Evolutionary conservation across 1,284 basidiomycete species (phyloP).

Genomic region (Papiliotrema flavescens): DNA sequence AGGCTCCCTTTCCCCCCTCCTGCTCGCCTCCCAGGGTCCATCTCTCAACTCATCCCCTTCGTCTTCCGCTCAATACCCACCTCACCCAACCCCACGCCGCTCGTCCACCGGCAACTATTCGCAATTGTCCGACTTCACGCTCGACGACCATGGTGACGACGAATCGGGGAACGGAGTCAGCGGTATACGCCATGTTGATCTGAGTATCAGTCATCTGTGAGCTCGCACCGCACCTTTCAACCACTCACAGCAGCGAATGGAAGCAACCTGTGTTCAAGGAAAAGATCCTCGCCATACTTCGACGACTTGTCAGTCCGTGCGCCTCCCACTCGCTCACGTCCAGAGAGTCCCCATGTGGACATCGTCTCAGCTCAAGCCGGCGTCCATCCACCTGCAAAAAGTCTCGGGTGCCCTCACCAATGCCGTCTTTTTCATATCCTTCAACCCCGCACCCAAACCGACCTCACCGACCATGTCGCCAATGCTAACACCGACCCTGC

Average conservation of each 20-base stretch:
- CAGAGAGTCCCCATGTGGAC: slow-evolving; percentile 49
- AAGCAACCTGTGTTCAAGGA: slow-evolving; percentile 47
- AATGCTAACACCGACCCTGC: slow-evolving; percentile 45
- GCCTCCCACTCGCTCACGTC: slow-evolving; percentile 6
- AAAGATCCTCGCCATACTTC: slow-evolving; percentile 39
- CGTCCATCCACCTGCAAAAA: slow-evolving; percentile 64
- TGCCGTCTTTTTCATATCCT: slow-evolving; percentile 84
- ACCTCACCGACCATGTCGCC: slow-evolving; percentile 45
- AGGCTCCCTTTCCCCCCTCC: not conserved
- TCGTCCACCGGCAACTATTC: slow-evolving; percentile 41
- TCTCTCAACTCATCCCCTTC: not conserved
- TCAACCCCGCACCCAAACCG: slow-evolving; percentile 44
- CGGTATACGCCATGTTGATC: slow-evolving; percentile 61
- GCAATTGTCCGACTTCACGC: slow-evolving; percentile 43
- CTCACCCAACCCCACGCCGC: slow-evolving; percentile 1
- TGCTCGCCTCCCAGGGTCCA: not conserved
- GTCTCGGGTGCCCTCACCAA: slow-evolving; percentile 91
- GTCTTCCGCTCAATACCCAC: not conserved
- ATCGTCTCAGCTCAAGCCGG: slow-evolving; percentile 38
- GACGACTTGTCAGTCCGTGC: slow-evolving; percentile 31
- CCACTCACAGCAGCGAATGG: slow-evolving; percentile 37
- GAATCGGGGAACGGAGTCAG: slow-evolving; percentile 52
- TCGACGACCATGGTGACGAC: slow-evolving; percentile 25
- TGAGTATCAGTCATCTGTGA: slow-evolving; percentile 69
- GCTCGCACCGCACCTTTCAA: slow-evolving; percentile 28